Conservation (phyloP, 495 filamentous ascomycete species). For the Penicillium desertorum region DNA sequence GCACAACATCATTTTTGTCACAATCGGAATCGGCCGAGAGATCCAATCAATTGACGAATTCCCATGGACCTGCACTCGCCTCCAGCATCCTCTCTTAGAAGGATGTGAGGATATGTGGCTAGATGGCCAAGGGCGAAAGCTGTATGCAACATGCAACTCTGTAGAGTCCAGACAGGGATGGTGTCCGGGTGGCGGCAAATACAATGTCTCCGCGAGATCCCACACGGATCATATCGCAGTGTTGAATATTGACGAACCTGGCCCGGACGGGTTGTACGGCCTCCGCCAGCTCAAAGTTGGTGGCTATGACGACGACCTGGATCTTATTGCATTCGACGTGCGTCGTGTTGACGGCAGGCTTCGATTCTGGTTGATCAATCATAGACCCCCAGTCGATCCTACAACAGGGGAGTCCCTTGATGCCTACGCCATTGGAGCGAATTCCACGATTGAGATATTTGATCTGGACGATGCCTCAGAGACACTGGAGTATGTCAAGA, state of each 20-base stretch:
- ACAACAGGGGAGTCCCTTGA: background rate
- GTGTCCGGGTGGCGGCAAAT: constrained; percentile 8
- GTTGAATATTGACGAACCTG: constrained; percentile 33
- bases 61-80: constrained; percentile 27
- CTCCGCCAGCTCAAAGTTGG: constrained; percentile 19
- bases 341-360: background rate
- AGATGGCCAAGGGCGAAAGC: constrained; percentile 29
- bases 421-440: background rate
- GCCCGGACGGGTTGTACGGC: constrained; percentile 22
- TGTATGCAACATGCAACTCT: background rate
- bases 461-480: background rate
- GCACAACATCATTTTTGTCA: background rate
- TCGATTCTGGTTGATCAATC: background rate
- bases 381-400: background rate
- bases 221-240: constrained; percentile 34
- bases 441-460: background rate
- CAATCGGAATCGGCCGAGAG: constrained; percentile 21
- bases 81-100: constrained; percentile 36
- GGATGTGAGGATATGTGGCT: constrained; percentile 46
- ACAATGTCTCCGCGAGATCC: constrained; percentile 23
- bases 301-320: background rate
- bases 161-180: background rate
- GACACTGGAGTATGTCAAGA: background rate
- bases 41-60: constrained; percentile 34
- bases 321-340: background rate